phyloP scores from a whole-genome alignment of 2,329 filamentous ascomycete genomes.

The Exophiala oligosperma region DNA sequence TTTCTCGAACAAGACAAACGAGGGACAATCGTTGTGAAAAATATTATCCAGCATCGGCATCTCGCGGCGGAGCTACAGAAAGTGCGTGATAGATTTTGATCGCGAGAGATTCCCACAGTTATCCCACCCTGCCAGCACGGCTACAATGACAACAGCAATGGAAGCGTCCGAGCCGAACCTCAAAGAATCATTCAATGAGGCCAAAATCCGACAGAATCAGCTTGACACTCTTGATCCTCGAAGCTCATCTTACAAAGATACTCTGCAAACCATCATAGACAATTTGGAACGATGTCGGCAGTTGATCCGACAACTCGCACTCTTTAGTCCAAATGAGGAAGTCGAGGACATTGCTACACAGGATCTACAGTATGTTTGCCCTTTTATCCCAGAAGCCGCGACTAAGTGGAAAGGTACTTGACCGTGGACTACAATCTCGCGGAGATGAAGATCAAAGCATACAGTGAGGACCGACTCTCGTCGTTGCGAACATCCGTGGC shows the following conservation, averaged over 20 bases:
- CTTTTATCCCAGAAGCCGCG: neutral
- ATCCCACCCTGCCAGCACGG: too few species aligned
- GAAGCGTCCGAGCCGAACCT: slow-evolving; percentile 22
- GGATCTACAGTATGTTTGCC: slow-evolving; percentile 67
- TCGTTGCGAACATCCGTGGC: slow-evolving; percentile 65
- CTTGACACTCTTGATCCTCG: slow-evolving; percentile 27
- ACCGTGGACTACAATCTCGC: slow-evolving; percentile 76
- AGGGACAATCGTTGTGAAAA: neutral
- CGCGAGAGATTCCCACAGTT: neutral
- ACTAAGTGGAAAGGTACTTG: slow-evolving; percentile 59
- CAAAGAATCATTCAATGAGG: slow-evolving; percentile 20
- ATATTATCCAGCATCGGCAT: too few species aligned
- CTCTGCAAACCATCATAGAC: slow-evolving; percentile 21
- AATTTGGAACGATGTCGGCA: slow-evolving; percentile 63
- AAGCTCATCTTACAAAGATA: slow-evolving; percentile 18
- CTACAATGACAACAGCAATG: slow-evolving; percentile 1
- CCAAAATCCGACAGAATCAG: slow-evolving; percentile 22
- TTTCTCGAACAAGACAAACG: neutral
- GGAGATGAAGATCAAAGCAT: slow-evolving; percentile 69
- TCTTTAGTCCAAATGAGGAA: slow-evolving; percentile 90
- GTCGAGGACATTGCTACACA: slow-evolving; percentile 82
- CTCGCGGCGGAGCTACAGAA: too few species aligned
- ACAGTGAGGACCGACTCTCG: slow-evolving; percentile 63
- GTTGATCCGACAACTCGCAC: slow-evolving; percentile 67
- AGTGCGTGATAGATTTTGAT: too few species aligned